Conservation (phyloP, 257 asterid species). For the Capsicum rhomboideum region DNA sequence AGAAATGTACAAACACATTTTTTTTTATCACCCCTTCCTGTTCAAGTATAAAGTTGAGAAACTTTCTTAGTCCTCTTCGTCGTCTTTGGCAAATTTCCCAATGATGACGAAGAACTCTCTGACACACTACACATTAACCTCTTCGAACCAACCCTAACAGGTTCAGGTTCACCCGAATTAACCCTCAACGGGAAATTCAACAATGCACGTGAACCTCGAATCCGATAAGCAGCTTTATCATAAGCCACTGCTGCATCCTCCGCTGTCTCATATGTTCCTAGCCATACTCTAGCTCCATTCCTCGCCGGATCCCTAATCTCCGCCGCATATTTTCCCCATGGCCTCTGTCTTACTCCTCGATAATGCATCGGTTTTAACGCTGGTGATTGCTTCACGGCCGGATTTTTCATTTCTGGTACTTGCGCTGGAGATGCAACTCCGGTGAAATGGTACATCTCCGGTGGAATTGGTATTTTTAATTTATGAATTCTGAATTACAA, state of each 20-base stretch:
- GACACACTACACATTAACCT: too few species aligned
- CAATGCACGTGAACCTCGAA: slow-evolving; percentile 36
- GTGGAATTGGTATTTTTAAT: too few species aligned
- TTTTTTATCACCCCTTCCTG: too few species aligned
- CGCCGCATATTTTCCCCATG: slow-evolving; percentile 41
- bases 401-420: too few species aligned
- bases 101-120: not conserved
- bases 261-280: slow-evolving; percentile 29
- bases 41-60: not conserved
- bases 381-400: too few species aligned
- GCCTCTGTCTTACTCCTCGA: slow-evolving; percentile 32
- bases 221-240: slow-evolving; percentile 30
- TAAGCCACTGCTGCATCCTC: slow-evolving; percentile 37
- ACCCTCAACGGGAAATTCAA: slow-evolving; percentile 28
- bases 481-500: too few species aligned
- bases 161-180: slow-evolving; percentile 32
- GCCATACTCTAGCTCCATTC: slow-evolving; percentile 32
- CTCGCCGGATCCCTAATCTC: slow-evolving; percentile 38
- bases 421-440: too few species aligned
- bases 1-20: not conserved
- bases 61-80: slow-evolving; percentile 16
- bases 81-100: slow-evolving; percentile 1
- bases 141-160: slow-evolving; percentile 19
- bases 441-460: too few species aligned
- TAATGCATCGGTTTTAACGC: slow-evolving; percentile 12